phyloP scores from a whole-genome alignment of 2,329 filamentous ascomycete genomes.

The Sodiomyces alkalinus region DNA sequence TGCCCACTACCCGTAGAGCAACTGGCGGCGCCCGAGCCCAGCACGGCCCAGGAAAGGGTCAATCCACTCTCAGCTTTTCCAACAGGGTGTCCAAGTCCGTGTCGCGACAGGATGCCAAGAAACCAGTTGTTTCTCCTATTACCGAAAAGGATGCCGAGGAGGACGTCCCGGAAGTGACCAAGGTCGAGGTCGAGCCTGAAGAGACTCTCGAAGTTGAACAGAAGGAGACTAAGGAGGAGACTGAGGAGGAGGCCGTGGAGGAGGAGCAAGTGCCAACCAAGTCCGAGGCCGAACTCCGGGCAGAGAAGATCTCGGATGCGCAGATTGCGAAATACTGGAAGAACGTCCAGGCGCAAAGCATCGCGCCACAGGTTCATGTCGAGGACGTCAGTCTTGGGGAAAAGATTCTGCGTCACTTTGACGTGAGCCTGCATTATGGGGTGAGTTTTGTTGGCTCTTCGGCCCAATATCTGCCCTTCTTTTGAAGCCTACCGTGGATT shows the following conservation, averaged over 20 bases:
- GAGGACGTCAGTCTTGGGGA: slow-evolving; percentile 55
- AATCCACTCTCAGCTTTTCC: slow-evolving; percentile 43
- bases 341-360: slow-evolving; percentile 51
- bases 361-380: slow-evolving; percentile 63
- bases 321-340: slow-evolving; percentile 70
- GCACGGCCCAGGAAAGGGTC: slow-evolving; percentile 24
- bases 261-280: slow-evolving; percentile 21
- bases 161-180: slow-evolving; percentile 8
- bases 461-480: neutral
- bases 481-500: neutral
- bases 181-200: slow-evolving; percentile 9
- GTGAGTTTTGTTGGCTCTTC: slow-evolving; percentile 53
- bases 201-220: slow-evolving; percentile 9
- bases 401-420: slow-evolving; percentile 83
- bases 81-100: slow-evolving; percentile 39
- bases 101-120: slow-evolving; percentile 28
- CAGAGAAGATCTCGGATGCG: slow-evolving; percentile 47
- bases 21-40: slow-evolving; percentile 21
- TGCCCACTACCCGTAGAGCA: slow-evolving; percentile 36
- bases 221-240: slow-evolving; percentile 11
- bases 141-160: slow-evolving; percentile 13
- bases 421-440: slow-evolving; percentile 81
- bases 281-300: slow-evolving; percentile 37
- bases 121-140: slow-evolving; percentile 20
- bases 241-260: slow-evolving; percentile 12